Percentiles rank a stretch among this genome's conserved stretches.
Evolutionary conservation across 805 yeast genomes (phyloP).

Genomic region (Lipomyces starkeyi): DNA sequence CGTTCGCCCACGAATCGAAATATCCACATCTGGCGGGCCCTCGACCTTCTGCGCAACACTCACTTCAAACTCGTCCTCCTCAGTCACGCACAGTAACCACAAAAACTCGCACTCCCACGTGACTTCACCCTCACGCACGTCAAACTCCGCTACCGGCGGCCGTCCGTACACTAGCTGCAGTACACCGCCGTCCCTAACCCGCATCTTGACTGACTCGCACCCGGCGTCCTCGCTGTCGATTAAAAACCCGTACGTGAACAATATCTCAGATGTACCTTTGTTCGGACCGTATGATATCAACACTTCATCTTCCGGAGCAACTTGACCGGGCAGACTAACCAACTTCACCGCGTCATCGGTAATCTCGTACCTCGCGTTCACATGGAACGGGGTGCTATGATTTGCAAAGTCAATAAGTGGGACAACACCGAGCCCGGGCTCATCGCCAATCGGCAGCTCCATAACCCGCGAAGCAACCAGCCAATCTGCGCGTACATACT

Average conservation of each 20-base stretch:
- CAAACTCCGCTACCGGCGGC: constrained; percentile 25
- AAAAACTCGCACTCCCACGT: constrained; percentile 36
- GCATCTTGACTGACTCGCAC: constrained; percentile 28
- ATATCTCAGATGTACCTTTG: constrained; percentile 47
- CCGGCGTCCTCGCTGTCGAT: constrained; percentile 13
- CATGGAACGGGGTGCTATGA: constrained; percentile 45
- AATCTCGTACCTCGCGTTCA: constrained; percentile 49
- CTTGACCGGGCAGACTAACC: constrained; percentile 6
- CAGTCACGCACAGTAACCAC: constrained; percentile 30
- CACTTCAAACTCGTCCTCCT: constrained; percentile 28
- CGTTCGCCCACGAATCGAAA: constrained; percentile 10
- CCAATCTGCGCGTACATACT: constrained; percentile 46
- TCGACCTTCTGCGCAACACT: constrained; percentile 17
- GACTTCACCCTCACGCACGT: constrained; percentile 7
- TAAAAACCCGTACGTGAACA: constrained; percentile 50
- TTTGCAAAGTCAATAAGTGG: constrained; percentile 63
- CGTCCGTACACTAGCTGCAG: constrained; percentile 27
- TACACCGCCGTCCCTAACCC: constrained; percentile 19
- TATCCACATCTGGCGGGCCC: constrained; percentile 23
- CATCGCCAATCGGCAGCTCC: constrained; percentile 40
- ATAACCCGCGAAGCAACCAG: constrained; percentile 48
- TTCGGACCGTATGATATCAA: constrained; percentile 47
- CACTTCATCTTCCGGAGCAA: constrained; percentile 42
- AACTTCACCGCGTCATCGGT: constrained; percentile 45
- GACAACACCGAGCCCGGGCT: constrained; percentile 52